Percentiles rank a stretch among this genome's conserved stretches.
Conservation (phyloP, 257 asterid species). For the Fraxinus cuspidata region DNA sequence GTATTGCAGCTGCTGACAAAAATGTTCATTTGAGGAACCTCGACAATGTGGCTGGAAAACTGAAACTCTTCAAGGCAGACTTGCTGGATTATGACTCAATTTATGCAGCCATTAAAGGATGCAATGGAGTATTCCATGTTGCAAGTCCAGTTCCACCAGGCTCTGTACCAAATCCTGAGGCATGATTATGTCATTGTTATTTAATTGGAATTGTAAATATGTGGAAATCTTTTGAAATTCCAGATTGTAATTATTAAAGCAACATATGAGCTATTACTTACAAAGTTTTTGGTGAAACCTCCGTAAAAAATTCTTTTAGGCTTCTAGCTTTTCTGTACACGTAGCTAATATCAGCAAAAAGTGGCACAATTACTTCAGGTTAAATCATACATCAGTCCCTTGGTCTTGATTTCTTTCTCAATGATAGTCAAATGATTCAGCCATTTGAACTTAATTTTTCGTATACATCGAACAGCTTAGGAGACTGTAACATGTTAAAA, state of each 20-base stretch:
- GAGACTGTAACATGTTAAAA: neutral
- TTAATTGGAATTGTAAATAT: neutral
- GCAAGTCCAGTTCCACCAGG: slow-evolving; percentile 74
- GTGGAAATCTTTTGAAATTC: neutral
- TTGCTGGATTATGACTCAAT: slow-evolving; percentile 68
- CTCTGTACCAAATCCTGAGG: slow-evolving; percentile 77
- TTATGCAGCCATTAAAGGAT: slow-evolving; percentile 62
- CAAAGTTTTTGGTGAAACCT: neutral
- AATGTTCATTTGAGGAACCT: slow-evolving; percentile 58
- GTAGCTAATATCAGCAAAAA: neutral
- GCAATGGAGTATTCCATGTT: slow-evolving; percentile 78
- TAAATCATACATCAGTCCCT: neutral
- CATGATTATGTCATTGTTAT: slow-evolving; percentile 14
- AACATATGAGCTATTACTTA: neutral
- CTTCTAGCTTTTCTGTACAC: neutral
- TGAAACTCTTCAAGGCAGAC: slow-evolving; percentile 66
- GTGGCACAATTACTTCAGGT: neutral
- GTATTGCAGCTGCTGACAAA: slow-evolving; percentile 53
- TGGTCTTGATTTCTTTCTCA: neutral
- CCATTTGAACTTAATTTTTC: neutral
- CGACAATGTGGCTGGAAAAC: slow-evolving; percentile 53
- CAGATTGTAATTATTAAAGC: neutral
- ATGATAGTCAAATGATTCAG: neutral
- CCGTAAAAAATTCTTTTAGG: too few relatives aligned
- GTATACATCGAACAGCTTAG: neutral